These are phyloP conservation scores for Daldinia childiae DNA, from an alignment of 495 filamentous ascomycete genomes.

Conservation along the genomic window DNA sequence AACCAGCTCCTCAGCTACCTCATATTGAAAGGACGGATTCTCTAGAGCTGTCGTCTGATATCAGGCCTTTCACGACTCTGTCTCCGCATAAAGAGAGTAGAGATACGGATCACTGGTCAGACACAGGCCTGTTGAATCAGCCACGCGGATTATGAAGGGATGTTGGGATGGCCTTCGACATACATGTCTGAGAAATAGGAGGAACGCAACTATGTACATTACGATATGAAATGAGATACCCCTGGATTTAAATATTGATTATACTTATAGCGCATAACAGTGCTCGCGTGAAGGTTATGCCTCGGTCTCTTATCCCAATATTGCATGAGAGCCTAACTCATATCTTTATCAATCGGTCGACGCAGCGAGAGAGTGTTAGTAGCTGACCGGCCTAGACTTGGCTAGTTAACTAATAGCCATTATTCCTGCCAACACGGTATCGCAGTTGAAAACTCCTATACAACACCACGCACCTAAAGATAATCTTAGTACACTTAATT, in stretches of 20 bases:
- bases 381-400: too few species aligned
- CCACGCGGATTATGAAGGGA: not conserved
- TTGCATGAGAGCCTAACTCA: too few species aligned
- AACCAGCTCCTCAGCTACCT: not conserved
- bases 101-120: not conserved
- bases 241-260: not conserved
- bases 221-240: slow-evolving; percentile 4
- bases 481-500: not conserved
- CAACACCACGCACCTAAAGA: not conserved
- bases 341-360: too few species aligned
- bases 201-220: not conserved
- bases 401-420: too few species aligned
- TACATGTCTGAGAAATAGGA: not conserved
- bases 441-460: not conserved
- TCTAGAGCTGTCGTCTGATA: not conserved
- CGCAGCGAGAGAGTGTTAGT: too few species aligned
- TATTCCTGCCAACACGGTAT: too few species aligned
- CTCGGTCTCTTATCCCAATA: too few species aligned
- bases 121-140: not conserved
- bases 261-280: not conserved
- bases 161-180: not conserved
- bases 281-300: too few species aligned
- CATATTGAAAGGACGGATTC: not conserved
- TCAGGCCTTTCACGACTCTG: not conserved
- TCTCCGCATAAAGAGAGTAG: not conserved